Conservation (phyloP, 495 filamentous ascomycete species). For the Neurospora sp. region DNA sequence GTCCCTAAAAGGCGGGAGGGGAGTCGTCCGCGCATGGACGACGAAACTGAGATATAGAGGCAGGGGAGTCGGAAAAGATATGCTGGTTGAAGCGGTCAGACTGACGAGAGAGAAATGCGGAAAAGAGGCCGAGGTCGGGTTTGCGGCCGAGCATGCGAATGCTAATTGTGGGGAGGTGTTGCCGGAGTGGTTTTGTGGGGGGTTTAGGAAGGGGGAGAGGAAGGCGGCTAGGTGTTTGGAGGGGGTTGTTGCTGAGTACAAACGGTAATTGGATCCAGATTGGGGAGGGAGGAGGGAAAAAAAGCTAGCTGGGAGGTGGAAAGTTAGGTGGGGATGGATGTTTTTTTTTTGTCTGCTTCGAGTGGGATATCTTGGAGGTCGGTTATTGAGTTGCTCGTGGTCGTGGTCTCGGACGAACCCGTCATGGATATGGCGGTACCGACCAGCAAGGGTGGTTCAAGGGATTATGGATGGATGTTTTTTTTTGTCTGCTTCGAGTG, state of each 20-base stretch:
- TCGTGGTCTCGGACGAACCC: background rate
- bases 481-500: background rate
- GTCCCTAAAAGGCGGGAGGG: slow-evolving; percentile 29
- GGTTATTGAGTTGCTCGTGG: too few species aligned
- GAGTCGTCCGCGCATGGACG: slow-evolving; percentile 66
- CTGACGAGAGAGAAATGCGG: slow-evolving; percentile 48
- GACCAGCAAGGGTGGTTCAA: background rate
- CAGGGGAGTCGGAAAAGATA: slow-evolving; percentile 54
- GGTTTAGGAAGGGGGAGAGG: slow-evolving; percentile 47
- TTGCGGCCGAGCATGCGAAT: slow-evolving; percentile 61
- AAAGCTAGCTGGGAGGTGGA: background rate
- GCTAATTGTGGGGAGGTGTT: slow-evolving; percentile 41
- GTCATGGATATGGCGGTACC: background rate
- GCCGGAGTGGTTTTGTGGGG: slow-evolving; percentile 47
- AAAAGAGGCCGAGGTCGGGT: slow-evolving; percentile 47
- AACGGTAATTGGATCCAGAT: background rate
- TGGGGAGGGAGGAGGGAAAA: background rate
- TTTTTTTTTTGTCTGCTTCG: background rate
- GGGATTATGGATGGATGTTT: background rate
- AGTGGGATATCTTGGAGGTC: background rate
- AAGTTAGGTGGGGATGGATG: background rate
- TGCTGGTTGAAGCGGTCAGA: slow-evolving; percentile 57
- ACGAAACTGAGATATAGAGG: slow-evolving; percentile 55
- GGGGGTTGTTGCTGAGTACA: slow-evolving; percentile 33
- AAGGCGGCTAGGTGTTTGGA: slow-evolving; percentile 42